Percentiles rank a stretch among this genome's conserved stretches.
Conservation (phyloP, 805 yeast species). For the Yarrowia sp. region DNA sequence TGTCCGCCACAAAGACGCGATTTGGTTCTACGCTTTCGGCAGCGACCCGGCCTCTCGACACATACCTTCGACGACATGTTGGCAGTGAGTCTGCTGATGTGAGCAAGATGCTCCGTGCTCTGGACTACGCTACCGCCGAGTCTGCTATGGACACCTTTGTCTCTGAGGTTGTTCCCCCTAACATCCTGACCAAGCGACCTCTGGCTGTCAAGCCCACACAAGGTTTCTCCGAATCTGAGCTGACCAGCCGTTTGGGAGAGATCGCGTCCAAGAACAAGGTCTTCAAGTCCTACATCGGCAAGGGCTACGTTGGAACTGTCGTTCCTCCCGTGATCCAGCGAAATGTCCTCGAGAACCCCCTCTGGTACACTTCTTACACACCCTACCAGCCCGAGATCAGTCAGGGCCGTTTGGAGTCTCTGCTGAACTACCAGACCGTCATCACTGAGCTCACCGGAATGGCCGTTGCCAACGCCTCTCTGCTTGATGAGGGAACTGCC, state of each 20-base stretch:
- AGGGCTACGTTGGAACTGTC: conserved; percentile 88
- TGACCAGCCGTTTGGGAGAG: conserved; percentile 62
- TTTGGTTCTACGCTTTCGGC: background rate
- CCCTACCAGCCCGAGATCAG: conserved; percentile 98
- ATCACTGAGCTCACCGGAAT: conserved; percentile 87
- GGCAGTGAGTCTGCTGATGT: conserved; percentile 73
- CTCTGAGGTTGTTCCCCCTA: conserved; percentile 68
- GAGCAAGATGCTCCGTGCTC: conserved; percentile 57
- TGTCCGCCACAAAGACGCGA: conserved; percentile 18
- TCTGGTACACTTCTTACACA: conserved; percentile 98
- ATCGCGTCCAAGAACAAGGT: conserved; percentile 76
- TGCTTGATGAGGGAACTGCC: conserved; percentile 94
- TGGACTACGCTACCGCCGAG: conserved; percentile 56
- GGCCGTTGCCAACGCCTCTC: conserved; percentile 91
- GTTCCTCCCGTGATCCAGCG: conserved; percentile 92
- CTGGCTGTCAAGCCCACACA: conserved; percentile 62
- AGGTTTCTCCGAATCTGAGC: conserved; percentile 80
- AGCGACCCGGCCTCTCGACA: conserved; percentile 53
- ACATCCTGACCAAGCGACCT: conserved; percentile 66
- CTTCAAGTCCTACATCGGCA: conserved; percentile 78
- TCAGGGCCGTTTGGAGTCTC: conserved; percentile 90
- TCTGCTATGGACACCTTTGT: conserved; percentile 60
- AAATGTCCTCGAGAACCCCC: conserved; percentile 88
- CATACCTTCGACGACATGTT: conserved; percentile 85
- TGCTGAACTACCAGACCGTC: conserved; percentile 91